phyloP scores from a whole-genome alignment of 2,329 filamentous ascomycete species.

The Alternaria metachromatica region DNA sequence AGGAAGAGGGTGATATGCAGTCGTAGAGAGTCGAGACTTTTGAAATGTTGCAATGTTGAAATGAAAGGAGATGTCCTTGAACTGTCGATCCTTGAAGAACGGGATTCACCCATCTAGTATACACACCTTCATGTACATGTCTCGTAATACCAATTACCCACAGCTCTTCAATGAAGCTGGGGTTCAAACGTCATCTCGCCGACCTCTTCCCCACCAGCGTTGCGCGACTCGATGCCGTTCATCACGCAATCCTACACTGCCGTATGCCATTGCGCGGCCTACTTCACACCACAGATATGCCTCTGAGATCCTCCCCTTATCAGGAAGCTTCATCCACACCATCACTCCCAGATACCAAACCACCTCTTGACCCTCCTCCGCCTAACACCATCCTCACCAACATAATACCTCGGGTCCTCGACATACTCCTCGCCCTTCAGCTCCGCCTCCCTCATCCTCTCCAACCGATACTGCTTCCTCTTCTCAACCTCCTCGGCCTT shows the following conservation, averaged over 20 bases:
- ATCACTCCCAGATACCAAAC: constrained; percentile 74
- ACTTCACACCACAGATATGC: neutral
- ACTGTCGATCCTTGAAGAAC: neutral
- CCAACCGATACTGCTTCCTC: constrained; percentile 79
- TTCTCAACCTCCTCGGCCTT: constrained; percentile 87
- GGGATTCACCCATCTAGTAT: neutral
- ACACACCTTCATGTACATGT: constrained; percentile 4
- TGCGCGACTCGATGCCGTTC: neutral
- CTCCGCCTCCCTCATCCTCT: constrained; percentile 47
- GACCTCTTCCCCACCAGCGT: neutral
- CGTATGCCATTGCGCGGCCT: neutral
- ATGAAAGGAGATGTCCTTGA: neutral
- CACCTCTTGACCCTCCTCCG: constrained; percentile 75
- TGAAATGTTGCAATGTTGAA: neutral
- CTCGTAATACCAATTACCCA: neutral
- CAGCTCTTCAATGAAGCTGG: neutral
- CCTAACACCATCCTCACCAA: constrained; percentile 50
- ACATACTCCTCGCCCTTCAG: constrained; percentile 45
- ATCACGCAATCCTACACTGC: neutral
- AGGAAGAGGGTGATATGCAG: neutral
- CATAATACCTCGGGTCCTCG: constrained; percentile 47
- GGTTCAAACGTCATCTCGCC: neutral
- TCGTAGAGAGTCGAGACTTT: neutral
- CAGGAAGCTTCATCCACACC: too few relatives aligned
- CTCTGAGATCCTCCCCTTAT: too few relatives aligned